A percentile compares a stretch with the other conserved stretches of the same genome.
Evolutionary conservation across 208 protist genomes (phyloP).

Genomic region (Trypanosoma caninum): DNA sequence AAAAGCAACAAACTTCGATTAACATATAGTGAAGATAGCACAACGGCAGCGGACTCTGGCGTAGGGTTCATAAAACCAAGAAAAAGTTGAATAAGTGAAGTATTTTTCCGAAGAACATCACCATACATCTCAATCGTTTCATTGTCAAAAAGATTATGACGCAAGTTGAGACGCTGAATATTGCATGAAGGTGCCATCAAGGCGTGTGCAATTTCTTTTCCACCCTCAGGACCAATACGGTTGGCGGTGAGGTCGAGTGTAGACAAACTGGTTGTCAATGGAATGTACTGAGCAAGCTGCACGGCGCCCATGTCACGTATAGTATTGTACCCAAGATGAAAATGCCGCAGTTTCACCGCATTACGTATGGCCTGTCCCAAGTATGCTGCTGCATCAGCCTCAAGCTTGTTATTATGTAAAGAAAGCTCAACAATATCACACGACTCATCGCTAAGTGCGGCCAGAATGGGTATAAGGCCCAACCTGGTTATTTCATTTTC

Average conservation of each 20-base stretch:
- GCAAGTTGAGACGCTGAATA: slow-evolving; percentile 82
- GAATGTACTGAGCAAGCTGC: slow-evolving; percentile 64
- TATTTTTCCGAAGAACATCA: slow-evolving; percentile 63
- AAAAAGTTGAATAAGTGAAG: slow-evolving; percentile 87
- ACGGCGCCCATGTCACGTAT: slow-evolving; percentile 73
- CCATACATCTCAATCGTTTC: slow-evolving; percentile 63
- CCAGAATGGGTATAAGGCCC: slow-evolving; percentile 74
- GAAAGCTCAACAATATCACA: slow-evolving; percentile 82
- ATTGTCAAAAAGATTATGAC: slow-evolving; percentile 80
- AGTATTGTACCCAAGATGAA: slow-evolving; percentile 88
- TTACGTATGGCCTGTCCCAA: slow-evolving; percentile 55
- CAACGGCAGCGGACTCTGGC: slow-evolving; percentile 44
- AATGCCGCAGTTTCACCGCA: slow-evolving; percentile 66
- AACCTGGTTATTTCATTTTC: slow-evolving; percentile 84
- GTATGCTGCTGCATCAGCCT: slow-evolving; percentile 61
- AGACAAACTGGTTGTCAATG: slow-evolving; percentile 39
- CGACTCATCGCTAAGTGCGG: slow-evolving; percentile 49
- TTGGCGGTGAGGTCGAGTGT: slow-evolving; percentile 89
- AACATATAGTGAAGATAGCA: slow-evolving; percentile 47
- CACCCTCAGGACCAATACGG: slow-evolving; percentile 70
- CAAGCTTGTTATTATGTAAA: slow-evolving; percentile 90
- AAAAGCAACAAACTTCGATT: slow-evolving; percentile 75
- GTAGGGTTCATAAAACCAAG: slow-evolving; percentile 88
- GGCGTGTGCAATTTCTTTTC: slow-evolving; percentile 53
- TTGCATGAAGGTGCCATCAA: slow-evolving; percentile 52